These are phyloP conservation scores for Cercospora berteroae DNA, from an alignment of 2,329 filamentous ascomycete genomes.

Conservation along the genomic window DNA sequence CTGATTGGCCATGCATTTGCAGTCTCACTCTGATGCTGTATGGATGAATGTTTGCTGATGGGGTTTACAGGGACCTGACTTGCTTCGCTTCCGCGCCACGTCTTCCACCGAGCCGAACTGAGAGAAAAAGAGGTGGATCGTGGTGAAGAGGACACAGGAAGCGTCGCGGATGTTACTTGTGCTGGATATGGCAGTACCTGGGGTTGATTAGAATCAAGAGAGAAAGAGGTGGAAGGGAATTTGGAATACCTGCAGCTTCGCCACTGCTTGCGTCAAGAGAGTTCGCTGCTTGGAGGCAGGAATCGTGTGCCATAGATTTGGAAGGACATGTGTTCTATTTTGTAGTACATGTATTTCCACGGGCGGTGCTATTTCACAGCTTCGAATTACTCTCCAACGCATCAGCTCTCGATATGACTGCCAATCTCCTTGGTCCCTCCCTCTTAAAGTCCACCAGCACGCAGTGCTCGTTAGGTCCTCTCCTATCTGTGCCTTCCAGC, in stretches of 20 bases:
- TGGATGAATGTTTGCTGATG: background rate
- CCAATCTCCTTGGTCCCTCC: conserved; percentile 56
- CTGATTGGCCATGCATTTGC: background rate
- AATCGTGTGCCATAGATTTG: background rate
- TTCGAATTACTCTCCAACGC: conserved; percentile 25
- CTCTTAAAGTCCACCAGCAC: conserved; percentile 57
- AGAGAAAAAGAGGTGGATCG: background rate
- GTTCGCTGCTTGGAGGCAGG: background rate
- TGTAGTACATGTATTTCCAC: background rate
- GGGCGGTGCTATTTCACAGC: background rate
- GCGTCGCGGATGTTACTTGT: background rate
- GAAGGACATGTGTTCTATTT: background rate
- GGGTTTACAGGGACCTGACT: background rate
- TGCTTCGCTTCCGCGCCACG: background rate
- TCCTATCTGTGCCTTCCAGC: conserved; percentile 44
- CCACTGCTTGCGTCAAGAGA: background rate
- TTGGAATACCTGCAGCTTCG: background rate
- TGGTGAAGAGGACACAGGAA: background rate
- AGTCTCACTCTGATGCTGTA: background rate
- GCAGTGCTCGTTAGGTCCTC: conserved; percentile 55
- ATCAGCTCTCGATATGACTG: conserved; percentile 48
- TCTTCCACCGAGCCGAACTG: background rate
- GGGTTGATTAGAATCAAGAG: background rate
- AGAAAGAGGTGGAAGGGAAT: background rate
- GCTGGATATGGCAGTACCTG: background rate